A percentile compares a stretch with the other conserved stretches of the same genome.
Conservation (phyloP, 192 early-diverging fungal species). For the Gryganskiella cystojenkinii region DNA sequence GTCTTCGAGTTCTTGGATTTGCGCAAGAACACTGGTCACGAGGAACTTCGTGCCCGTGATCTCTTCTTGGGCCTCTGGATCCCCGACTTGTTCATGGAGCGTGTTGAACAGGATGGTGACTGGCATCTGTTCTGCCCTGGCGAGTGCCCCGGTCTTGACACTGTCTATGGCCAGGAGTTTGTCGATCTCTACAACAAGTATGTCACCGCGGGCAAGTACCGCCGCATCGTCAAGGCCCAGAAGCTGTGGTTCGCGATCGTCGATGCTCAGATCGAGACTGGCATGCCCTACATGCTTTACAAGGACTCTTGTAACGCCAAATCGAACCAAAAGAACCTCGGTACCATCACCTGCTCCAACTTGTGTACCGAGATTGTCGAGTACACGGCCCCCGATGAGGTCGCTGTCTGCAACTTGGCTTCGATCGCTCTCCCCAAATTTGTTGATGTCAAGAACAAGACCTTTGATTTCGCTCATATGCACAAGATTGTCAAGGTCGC, state of each 20-base stretch:
- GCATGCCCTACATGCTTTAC: conserved; percentile 98
- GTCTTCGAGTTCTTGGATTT: conserved; percentile 96
- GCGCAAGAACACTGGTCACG: conserved; percentile 96
- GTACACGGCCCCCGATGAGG: conserved; percentile 94
- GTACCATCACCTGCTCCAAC: conserved; percentile 97
- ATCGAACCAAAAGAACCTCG: conserved; percentile 98
- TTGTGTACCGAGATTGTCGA: conserved; percentile 98
- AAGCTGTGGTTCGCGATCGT: conserved; percentile 97
- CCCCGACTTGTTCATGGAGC: conserved; percentile 95
- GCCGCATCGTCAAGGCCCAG: conserved; percentile 88
- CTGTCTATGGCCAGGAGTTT: conserved; percentile 92
- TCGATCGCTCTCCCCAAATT: conserved; percentile 92
- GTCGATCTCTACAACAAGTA: conserved; percentile 87
- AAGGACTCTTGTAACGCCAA: conserved; percentile 98
- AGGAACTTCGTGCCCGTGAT: conserved; percentile 95
- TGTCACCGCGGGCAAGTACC: conserved; percentile 82
- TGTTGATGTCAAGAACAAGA: conserved; percentile 68
- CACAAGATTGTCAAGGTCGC: conserved; percentile 88
- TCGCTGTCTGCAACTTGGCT: conserved; percentile 97
- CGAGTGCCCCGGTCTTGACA: conserved; percentile 87
- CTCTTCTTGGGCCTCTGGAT: conserved; percentile 98
- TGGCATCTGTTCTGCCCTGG: conserved; percentile 97
- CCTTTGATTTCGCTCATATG: conserved; percentile 88
- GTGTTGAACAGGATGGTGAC: conserved; percentile 88
- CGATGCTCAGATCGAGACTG: conserved; percentile 97